These are phyloP conservation scores for Fusarium stilboides DNA, from an alignment of 2,329 filamentous ascomycete species.

Conservation along the genomic window DNA sequence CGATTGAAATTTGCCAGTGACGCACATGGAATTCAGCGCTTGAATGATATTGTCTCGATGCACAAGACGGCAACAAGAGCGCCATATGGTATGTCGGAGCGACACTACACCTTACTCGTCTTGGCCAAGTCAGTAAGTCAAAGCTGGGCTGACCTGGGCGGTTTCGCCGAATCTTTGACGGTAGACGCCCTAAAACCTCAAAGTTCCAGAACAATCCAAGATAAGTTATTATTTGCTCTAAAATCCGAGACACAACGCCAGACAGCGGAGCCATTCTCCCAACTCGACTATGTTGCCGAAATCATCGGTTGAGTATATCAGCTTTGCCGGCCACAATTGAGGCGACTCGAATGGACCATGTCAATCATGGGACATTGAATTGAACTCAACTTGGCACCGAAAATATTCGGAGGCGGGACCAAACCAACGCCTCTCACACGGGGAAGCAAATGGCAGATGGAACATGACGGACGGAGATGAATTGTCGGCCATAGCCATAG, in stretches of 20 bases:
- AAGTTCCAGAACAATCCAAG: constrained; percentile 44
- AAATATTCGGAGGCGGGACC: constrained; percentile 38
- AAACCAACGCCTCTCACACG: constrained; percentile 6
- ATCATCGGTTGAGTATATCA: constrained; percentile 13
- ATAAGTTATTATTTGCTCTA: constrained; percentile 17
- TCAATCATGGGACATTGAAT: constrained; percentile 8
- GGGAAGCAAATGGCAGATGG: constrained; percentile 5
- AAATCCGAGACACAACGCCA: constrained; percentile 23
- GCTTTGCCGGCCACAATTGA: constrained; percentile 23
- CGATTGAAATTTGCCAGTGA: constrained; percentile 42
- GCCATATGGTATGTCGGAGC: constrained; percentile 29
- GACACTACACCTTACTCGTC: constrained; percentile 21
- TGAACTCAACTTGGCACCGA: constrained; percentile 28
- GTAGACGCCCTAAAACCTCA: constrained; percentile 29
- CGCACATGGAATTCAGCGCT: constrained; percentile 25
- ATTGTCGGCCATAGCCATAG: constrained; percentile 19
- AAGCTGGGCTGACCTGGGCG: constrained; percentile 35
- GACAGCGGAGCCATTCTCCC: constrained; percentile 26
- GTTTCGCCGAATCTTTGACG: constrained; percentile 32
- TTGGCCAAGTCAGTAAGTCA: constrained; percentile 34
- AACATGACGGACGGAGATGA: constrained; percentile 9
- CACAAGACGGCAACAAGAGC: constrained; percentile 22
- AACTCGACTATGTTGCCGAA: constrained; percentile 30
- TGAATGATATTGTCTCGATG: constrained; percentile 27
- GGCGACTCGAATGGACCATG: constrained; percentile 11